Evolutionary conservation across 352 stramenopile genomes (phyloP).

Genomic region (Synura sp.): DNA sequence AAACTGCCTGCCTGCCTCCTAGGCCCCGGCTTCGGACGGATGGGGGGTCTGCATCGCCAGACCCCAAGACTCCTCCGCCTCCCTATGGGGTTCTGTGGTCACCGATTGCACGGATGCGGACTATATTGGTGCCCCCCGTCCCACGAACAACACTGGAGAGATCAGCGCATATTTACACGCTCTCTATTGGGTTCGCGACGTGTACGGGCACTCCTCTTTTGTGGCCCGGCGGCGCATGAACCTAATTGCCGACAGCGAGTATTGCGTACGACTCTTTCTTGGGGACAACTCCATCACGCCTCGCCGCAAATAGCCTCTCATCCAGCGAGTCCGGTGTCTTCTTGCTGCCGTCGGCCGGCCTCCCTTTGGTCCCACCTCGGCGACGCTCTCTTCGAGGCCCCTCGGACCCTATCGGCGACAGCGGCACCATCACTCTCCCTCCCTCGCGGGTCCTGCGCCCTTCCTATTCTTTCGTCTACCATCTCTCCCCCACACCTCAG

Average conservation of each 20-base stretch:
- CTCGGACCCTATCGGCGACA: neutral
- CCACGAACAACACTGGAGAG: no score
- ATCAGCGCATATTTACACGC: no score
- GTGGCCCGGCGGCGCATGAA: neutral
- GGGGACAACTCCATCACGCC: constrained; percentile 8
- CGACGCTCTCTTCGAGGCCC: neutral
- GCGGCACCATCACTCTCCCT: no score
- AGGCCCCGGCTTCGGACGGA: neutral
- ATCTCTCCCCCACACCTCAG: neutral
- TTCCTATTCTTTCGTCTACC: neutral
- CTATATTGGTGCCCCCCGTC: neutral
- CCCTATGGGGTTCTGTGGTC: neutral
- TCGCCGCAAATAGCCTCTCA: neutral
- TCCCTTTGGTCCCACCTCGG: neutral
- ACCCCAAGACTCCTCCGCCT: no score
- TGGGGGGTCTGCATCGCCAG: constrained; percentile 11
- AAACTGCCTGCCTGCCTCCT: neutral
- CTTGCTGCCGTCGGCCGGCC: neutral
- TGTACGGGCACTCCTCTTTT: neutral
- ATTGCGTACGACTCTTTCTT: neutral
- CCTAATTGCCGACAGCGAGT: neutral
- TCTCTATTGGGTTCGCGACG: neutral
- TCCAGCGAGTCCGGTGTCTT: neutral
- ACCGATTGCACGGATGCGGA: neutral
- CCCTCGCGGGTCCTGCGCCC: constrained; percentile 1